Evolutionary conservation across 768 basidiomycete species (phyloP), one percentile per base, ranked within the genome.

Genomic region (Lepiota venenata): DNA sequence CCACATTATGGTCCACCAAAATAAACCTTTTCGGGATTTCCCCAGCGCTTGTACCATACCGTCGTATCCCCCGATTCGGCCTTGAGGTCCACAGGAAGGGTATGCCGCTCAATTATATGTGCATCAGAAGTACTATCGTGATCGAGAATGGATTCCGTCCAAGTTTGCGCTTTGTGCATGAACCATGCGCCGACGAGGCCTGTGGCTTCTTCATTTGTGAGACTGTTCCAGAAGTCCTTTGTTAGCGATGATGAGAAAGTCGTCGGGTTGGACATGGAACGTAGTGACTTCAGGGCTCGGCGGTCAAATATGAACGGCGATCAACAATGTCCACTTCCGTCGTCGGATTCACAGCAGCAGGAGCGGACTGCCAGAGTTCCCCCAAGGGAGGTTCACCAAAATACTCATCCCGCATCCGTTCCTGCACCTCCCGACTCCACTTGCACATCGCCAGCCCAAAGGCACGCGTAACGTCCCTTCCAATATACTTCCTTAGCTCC

Each of bases 181-280:
- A 79, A 63, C 72, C 78, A 80, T 22, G 68, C 61, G 5, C 78
- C 82, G 16, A 82, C 74, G 16, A 83, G 71, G 0, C 77, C 79
- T 38, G 83, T 79, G 2, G 74, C 77, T 60, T 84, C 82, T 56
- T 80, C 74, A 63, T 74, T 78, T 22, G 76, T 75, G 50, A 85
- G 67, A 44, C 72, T 71, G 41, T 84, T 78, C 73, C 76, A 82
- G 7, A 85, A n/a, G 64, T 5, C 81, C 83, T 56, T 75, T 74
- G 1, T 76, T 75, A 0, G 73, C 79, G 63, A 85, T 59, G 27
- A 84, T 75, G 45, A 85, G 60, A 61, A 84, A 83, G 58, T 79
- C 80, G 27, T 75, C 77, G 1, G 74, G 71, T 44, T 71, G 60
- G 14, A 79, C 63, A 38, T 71, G 63, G 22, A 71, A 67, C 1